phyloP scores from a whole-genome alignment of 306 rosid species.

The Vigna trinervia region DNA sequence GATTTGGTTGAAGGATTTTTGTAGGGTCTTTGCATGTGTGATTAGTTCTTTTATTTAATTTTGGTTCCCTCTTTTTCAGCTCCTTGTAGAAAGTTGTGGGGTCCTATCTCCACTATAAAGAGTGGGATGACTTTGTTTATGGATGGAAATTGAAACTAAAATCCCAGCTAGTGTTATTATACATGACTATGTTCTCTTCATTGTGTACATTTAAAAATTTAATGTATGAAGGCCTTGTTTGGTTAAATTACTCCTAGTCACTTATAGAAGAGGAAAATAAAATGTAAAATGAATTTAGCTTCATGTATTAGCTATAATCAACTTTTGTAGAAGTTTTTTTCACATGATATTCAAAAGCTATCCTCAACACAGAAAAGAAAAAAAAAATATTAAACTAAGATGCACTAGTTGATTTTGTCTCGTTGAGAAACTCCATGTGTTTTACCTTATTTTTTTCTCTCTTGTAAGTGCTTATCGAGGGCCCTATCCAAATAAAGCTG shows the following conservation, averaged over 20 bases:
- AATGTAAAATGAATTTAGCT: no score
- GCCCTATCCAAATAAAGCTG: background rate
- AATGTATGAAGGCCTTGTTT: background rate
- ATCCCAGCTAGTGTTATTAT: slow-evolving; percentile 6
- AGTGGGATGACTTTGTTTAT: background rate
- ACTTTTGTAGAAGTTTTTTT: background rate
- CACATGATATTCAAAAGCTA: background rate
- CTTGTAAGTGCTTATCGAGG: background rate
- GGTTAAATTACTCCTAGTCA: background rate
- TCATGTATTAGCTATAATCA: no score
- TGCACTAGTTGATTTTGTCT: no score
- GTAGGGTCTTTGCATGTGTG: background rate
- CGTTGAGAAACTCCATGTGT: background rate
- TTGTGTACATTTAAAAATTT: slow-evolving; percentile 2
- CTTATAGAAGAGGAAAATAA: background rate
- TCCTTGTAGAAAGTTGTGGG: slow-evolving; percentile 6
- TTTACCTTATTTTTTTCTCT: no score
- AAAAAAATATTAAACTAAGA: no score
- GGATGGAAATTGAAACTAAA: slow-evolving; percentile 16
- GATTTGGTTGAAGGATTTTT: background rate
- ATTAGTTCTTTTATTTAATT: no score
- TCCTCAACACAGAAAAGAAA: background rate
- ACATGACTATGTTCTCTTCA: background rate
- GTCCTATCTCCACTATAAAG: background rate
- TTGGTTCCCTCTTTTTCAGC: background rate